Conservation (phyloP, 352 stramenopile genomes). For the Globisporangium carolinianum region DNA sequence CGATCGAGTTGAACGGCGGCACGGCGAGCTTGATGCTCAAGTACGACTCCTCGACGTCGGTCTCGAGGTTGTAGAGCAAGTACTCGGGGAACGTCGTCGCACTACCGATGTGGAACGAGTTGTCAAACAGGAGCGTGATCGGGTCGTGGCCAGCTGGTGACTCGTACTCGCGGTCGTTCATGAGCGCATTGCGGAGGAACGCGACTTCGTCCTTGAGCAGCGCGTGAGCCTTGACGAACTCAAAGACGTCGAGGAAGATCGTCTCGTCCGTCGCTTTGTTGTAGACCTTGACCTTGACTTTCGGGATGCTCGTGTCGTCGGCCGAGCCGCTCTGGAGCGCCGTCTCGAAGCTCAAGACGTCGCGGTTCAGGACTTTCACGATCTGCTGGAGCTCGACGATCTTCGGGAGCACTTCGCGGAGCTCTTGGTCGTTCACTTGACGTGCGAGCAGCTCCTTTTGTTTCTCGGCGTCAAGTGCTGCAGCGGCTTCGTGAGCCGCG, state of each 20-base stretch:
- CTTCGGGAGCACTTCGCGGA: constrained; percentile 90
- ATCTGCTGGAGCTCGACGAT: constrained; percentile 91
- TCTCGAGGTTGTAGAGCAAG: constrained; percentile 89
- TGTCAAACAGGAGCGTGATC: constrained; percentile 90
- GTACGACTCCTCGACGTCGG: constrained; percentile 84
- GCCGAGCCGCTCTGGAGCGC: constrained; percentile 70
- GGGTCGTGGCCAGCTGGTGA: constrained; percentile 83
- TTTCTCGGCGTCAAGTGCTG: constrained; percentile 27
- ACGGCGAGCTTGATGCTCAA: constrained; percentile 89
- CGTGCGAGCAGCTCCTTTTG: constrained; percentile 63
- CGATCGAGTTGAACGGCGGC: constrained; percentile 90
- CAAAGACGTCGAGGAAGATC: constrained; percentile 91
- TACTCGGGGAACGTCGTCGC: constrained; percentile 92
- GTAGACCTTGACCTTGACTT: constrained; percentile 89
- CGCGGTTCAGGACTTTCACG: constrained; percentile 85
- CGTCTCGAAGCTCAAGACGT: constrained; percentile 90
- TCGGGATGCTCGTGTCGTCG: constrained; percentile 59
- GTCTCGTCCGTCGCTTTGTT: constrained; percentile 85
- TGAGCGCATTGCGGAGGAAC: constrained; percentile 89
- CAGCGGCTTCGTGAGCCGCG: constrained; percentile 28
- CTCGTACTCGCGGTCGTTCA: constrained; percentile 84
- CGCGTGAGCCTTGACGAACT: constrained; percentile 87
- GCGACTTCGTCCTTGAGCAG: constrained; percentile 83
- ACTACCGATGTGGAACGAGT: constrained; percentile 89
- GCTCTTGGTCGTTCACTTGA: constrained; percentile 88